A percentile compares a stretch with the other conserved stretches of the same genome.
Evolutionary conservation across 495 filamentous ascomycete species (phyloP).

Genomic region (Astrothelium subdiscretum): DNA sequence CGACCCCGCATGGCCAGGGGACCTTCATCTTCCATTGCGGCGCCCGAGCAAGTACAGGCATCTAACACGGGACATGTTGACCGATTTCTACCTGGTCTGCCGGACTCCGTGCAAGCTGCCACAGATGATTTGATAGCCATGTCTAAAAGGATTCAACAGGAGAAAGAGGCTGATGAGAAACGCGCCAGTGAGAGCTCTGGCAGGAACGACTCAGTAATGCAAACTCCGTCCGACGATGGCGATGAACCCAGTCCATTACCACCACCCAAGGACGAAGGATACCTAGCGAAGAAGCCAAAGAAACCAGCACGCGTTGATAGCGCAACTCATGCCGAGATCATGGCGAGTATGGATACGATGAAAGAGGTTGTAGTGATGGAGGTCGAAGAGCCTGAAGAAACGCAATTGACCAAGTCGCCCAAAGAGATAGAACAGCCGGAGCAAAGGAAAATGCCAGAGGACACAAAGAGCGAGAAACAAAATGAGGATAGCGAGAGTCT

Average conservation of each 20-base stretch:
- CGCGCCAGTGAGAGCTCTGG: background rate
- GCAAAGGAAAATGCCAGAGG: background rate
- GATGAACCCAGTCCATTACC: background rate
- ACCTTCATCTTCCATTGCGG: background rate
- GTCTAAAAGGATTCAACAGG: background rate
- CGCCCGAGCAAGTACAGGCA: background rate
- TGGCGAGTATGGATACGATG: background rate
- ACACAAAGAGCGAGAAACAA: background rate
- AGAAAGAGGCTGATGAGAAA: background rate
- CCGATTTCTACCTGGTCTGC: background rate
- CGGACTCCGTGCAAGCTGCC: background rate
- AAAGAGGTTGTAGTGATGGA: background rate
- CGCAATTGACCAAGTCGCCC: background rate
- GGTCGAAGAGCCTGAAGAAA: background rate
- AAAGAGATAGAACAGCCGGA: background rate
- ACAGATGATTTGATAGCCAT: background rate
- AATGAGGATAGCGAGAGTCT: background rate
- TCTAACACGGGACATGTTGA: background rate
- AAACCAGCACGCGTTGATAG: no score
- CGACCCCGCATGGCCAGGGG: background rate
- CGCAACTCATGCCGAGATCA: no score
- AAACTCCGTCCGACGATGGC: background rate
- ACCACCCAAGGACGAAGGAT: background rate
- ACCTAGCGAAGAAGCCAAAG: background rate
- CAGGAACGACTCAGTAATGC: background rate